Evolutionary conservation across 1,284 basidiomycete species (phyloP), one percentile per base, ranked within the genome.

Genomic region (Butyriboletus regius): DNA sequence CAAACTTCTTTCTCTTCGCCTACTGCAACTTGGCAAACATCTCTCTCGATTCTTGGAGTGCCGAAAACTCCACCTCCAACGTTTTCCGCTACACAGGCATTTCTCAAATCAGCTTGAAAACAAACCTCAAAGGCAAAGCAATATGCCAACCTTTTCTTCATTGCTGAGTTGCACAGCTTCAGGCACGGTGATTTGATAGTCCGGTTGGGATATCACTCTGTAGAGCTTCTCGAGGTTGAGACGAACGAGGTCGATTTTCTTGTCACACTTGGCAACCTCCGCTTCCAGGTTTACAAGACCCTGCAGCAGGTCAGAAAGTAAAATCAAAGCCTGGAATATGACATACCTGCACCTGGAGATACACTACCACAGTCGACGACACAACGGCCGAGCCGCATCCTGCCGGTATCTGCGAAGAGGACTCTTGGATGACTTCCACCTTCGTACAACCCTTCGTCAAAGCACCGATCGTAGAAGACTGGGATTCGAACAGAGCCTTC

Each of bases 391-490:
- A 88, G 5, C 91, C 94, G 66, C 93, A 97, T 14, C 95, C 96
- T 2, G 79, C 74, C 0, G 94, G 93, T 37, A 98, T 78, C 46
- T 88, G 82, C 44, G 75, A 73, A 18, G 67, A 63, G 22, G 76
- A 62, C 20, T 75, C 68, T 18, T 75, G 69, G 22, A 91, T 75
- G 43, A 91, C 78, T 42, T 72, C 71, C 31, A 83, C 79, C 43
- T 73, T 77, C 60, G 88, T 89, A 70, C 90, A 89, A 18, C 92
- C 92, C 72, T 98, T 98, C 57, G 86, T 90, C 41, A 99, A 75
- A 12, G 90, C 79, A 15, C 81, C 71, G 53, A 96, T 87, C 12
- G 93, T 92, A 1, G 81, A 69, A 2, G 77, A 64, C 64, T 96
- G 91, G 1, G 79, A 74, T 58, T 81, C 72, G 59, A 97, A 81